phyloP scores from a whole-genome alignment of 164 flowering plant species.

The Stephania japonica region DNA sequence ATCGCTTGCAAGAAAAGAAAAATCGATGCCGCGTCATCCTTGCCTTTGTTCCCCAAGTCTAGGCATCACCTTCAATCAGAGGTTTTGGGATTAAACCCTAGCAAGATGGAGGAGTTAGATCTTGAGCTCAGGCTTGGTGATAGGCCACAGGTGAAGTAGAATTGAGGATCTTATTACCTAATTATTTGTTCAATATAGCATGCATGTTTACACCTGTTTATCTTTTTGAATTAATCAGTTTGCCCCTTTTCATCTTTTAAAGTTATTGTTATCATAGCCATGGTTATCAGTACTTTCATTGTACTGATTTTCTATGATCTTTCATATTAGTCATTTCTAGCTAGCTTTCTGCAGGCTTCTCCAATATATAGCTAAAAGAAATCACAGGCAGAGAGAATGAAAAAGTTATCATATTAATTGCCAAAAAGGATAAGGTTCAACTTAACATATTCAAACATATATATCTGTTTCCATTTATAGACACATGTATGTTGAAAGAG shows the following conservation, averaged over 20 bases:
- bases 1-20: conserved; percentile 36
- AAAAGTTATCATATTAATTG: not conserved
- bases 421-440: not conserved
- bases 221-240: not conserved
- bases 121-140: conserved; percentile 88
- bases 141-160: conserved; percentile 41
- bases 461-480: not conserved
- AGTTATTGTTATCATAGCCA: not conserved
- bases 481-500: not conserved
- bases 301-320: conserved; percentile 7
- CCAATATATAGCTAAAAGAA: conserved; percentile 13
- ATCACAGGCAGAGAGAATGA: conserved; percentile 4
- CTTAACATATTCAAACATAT: not conserved
- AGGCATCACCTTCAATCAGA: conserved; percentile 25
- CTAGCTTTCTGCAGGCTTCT: conserved; percentile 12
- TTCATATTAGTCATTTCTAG: conserved; percentile 4
- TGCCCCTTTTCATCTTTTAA: not conserved
- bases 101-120: conserved; percentile 55
- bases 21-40: conserved; percentile 19
- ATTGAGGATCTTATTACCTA: not conserved
- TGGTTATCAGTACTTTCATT: not conserved
- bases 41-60: conserved; percentile 28
- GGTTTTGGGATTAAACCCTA: conserved; percentile 25
- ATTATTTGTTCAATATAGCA: conserved; percentile 6
- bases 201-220: not conserved